Evolutionary conservation across 2,329 filamentous ascomycete species (phyloP), one percentile per base, ranked within the genome.

Genomic region (Aspergillus sergii): DNA sequence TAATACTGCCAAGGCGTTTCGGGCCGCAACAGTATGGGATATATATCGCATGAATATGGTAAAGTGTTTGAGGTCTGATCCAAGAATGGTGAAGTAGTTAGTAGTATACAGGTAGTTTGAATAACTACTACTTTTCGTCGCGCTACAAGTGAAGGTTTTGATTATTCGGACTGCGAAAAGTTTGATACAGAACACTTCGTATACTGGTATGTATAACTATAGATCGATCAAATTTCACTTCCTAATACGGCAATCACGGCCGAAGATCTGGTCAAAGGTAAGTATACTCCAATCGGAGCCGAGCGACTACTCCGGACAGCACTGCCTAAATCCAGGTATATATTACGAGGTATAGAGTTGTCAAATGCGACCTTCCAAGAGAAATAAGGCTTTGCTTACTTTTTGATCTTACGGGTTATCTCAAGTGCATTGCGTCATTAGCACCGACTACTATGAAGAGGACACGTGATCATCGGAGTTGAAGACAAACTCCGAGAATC

Each of bases 391-490:
- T 41, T 41, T 5, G n/a, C 19, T 43, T 43, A 43, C n/a, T 43
- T 21, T 8, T 21, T 21, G 16, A 43, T 10, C 19, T 43, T n/a
- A 9, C 11, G 4, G 32, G 10, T 10, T 5, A 21, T 4, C 5
- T 9, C 4, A 21, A 12, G 10, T 21, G 12, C 21, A 48, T 48
- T 48, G 21, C 45, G 21, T 26, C 43, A 46, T 5, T 23, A n/a
- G 5, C 43, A 11, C 21, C 43, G n/a, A 28, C 12, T 11, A 6
- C 16, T 16, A 50, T 50, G 46, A 9, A 28, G 1, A 1, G 14
- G 63, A 54, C 64, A 23, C 50, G 69, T 58, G 34, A 19, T 12
- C 48, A 1, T 32, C 48, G 51, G 51, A 55, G 51, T 39, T 39
- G 51, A 34, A 32, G 30, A n/a, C 51, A 11, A 55, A 39, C 51